These are phyloP conservation scores for Naegleria lovaniensis DNA, from an alignment of 208 protist genomes.

Conservation along the genomic window DNA sequence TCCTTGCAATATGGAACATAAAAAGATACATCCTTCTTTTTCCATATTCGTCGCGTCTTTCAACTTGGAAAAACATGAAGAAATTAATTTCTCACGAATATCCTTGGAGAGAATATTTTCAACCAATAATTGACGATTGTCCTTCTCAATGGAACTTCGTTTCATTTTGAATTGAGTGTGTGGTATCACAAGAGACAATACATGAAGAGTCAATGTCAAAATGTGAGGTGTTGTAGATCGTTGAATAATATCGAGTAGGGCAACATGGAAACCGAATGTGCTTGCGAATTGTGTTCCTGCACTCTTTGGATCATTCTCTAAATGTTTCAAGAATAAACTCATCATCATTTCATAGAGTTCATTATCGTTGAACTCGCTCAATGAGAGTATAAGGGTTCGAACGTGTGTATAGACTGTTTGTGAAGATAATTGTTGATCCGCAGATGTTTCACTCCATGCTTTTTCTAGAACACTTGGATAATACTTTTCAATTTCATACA, in stretches of 20 bases:
- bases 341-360: not conserved
- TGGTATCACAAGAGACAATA: not conserved
- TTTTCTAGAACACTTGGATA: not conserved
- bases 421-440: not conserved
- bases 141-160: not conserved
- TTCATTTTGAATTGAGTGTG: not conserved
- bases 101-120: not conserved
- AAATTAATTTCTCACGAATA: not conserved
- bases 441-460: not conserved
- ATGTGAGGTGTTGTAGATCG: not conserved
- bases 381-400: not conserved
- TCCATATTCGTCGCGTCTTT: not conserved
- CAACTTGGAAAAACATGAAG: not conserved
- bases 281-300: not conserved
- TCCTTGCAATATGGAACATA: not conserved
- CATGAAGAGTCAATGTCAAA: not conserved
- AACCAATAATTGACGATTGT: not conserved
- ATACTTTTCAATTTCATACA: not conserved
- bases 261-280: not conserved
- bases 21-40: not conserved
- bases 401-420: not conserved
- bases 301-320: not conserved
- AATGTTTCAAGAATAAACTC: not conserved
- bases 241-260: not conserved
- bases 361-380: not conserved